A percentile compares a stretch with the other conserved stretches of the same genome.
phyloP scores from a whole-genome alignment of 768 basidiomycete genomes.

The Suillus paluster region DNA sequence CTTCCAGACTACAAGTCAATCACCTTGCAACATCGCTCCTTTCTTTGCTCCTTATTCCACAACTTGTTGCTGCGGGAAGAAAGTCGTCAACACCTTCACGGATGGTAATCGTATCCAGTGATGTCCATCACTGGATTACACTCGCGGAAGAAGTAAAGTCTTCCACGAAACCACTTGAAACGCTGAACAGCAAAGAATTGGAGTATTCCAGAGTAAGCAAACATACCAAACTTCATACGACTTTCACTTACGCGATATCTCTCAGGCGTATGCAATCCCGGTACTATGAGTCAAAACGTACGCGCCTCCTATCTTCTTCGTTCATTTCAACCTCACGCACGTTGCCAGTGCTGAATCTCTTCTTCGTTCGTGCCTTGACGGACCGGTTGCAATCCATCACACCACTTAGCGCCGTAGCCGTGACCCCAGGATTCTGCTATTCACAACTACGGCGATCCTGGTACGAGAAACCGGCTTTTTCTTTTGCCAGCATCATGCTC shows the following conservation, averaged over 20 bases:
- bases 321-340: background rate
- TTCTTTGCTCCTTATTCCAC: slow-evolving; percentile 38
- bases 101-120: slow-evolving; percentile 39
- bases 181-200: slow-evolving; percentile 27
- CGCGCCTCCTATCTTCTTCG: background rate
- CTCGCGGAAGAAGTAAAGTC: slow-evolving; percentile 24
- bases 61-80: slow-evolving; percentile 28
- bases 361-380: slow-evolving; percentile 35
- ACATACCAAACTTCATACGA: background rate
- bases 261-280: slow-evolving; percentile 22
- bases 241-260: background rate
- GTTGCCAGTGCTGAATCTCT: slow-evolving; percentile 31
- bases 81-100: slow-evolving; percentile 26
- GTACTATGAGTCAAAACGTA: slow-evolving; percentile 34
- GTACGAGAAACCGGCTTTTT: background rate
- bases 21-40: slow-evolving; percentile 36
- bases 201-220: slow-evolving; percentile 22
- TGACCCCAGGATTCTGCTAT: slow-evolving; percentile 37
- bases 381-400: slow-evolving; percentile 20
- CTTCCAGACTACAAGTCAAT: slow-evolving; percentile 40
- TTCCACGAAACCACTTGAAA: slow-evolving; percentile 27
- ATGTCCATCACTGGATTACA: slow-evolving; percentile 22
- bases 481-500: background rate
- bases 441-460: slow-evolving; percentile 25
- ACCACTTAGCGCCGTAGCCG: slow-evolving; percentile 28